Evolutionary conservation across 768 basidiomycete species (phyloP).

Genomic region (Mrakia frigida): DNA sequence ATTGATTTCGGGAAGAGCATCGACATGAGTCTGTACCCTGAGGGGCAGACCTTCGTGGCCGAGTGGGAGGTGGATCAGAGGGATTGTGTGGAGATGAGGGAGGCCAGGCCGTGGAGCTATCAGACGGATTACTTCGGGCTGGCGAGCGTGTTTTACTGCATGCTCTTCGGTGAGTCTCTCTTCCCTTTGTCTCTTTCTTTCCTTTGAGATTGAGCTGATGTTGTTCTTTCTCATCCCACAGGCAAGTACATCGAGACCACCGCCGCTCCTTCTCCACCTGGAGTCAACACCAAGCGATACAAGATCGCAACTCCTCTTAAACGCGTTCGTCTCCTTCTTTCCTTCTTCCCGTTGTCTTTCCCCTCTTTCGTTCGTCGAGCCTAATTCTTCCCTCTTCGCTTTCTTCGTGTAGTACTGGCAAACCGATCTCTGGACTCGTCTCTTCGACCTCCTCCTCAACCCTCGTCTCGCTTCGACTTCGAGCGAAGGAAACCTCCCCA

Average conservation of each 20-base stretch:
- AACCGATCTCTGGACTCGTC: conserved; percentile 68
- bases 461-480: conserved; percentile 55
- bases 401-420: conserved; percentile 74
- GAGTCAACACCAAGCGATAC: conserved; percentile 45
- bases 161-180: conserved; percentile 66
- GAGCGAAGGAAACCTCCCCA: conserved; percentile 57
- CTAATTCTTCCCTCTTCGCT: not conserved
- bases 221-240: not conserved
- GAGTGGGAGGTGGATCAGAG: conserved; percentile 85
- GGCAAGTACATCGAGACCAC: conserved; percentile 78
- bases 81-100: conserved; percentile 87
- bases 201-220: not conserved
- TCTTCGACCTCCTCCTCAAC: conserved; percentile 85
- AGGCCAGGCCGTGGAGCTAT: conserved; percentile 80
- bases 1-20: conserved; percentile 98
- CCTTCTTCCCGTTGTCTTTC: not conserved
- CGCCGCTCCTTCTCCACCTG: conserved; percentile 43
- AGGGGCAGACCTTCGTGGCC: conserved; percentile 69
- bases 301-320: conserved; percentile 74
- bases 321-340: conserved; percentile 38
- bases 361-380: not conserved
- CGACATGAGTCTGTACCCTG: conserved; percentile 75
- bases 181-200: not conserved
- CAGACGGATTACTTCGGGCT: conserved; percentile 97
- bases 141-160: conserved; percentile 86